Evolutionary conservation across 2,329 filamentous ascomycete genomes (phyloP), one percentile per base, ranked within the genome.

Genomic region (Aspergillus viridinutans): DNA sequence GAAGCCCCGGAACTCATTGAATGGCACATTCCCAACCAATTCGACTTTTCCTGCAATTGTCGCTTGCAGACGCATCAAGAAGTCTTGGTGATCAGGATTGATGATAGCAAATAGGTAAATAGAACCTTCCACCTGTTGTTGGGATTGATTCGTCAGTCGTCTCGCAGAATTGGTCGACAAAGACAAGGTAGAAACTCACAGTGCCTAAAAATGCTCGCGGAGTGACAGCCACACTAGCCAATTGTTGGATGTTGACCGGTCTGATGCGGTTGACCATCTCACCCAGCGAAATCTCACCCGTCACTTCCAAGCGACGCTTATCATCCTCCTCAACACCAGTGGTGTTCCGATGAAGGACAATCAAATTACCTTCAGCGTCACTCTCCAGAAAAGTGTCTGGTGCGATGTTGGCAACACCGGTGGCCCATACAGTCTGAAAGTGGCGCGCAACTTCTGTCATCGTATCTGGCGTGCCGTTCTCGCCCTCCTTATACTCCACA

Each of bases 251-350:
- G 54, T 87, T 81, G 20, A 97, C 84, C 28, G 84, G 84, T 23
- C 88, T 84, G 55, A 97, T 96, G 32, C 86, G 84, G 69, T 99
- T 99, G 55, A 97, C 90, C 83, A 94, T 91, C 72, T 99, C 93
- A 1, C 94, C 92, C 9, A 99, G 80, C 48, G 88, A 86, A 61
- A 97, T 85, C 73, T 97, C 92, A 58, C 89, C 88, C 0, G 85
- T 90, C 4, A 92, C 80, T 45, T 90, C 83, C 62, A 97, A 76
- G 28, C 85, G 81, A 51, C 82, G 82, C 58, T 82, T 83, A 64
- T 96, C 91, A 53, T 94, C 87, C 1, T 83, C 81, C 0, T 87
- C 91, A 1, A 91, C 86, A 0, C 89, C 90, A 2, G 86, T 81
- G 2, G 78, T 67, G 64, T 97, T 92, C 40, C 86, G 84, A 52